Base-by-base conservation (phyloP, 768 basidiomycete species). In the Xerocomus spinulosus region DNA sequence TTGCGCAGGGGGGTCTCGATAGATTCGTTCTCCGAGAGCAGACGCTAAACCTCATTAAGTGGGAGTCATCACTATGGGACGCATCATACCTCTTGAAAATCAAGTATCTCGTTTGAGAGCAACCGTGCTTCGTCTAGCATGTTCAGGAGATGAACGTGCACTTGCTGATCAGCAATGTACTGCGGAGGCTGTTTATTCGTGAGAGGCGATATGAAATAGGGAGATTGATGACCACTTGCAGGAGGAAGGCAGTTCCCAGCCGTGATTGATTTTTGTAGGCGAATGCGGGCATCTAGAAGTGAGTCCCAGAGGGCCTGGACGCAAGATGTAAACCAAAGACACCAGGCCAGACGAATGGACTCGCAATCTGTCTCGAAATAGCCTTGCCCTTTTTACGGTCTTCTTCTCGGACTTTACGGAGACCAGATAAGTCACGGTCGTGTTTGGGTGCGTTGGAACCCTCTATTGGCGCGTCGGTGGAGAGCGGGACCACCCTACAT, bases 261-360 rank as follows among this genome's bases (percentile, higher is more conserved):
- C 2, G 72, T 59, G 37, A 82, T 73, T 20, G 84, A 78, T 70
- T 93, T 97, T 69, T 97, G 95, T 36, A 96, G 67, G 21, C 83
- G 83, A 63, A 98, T 98, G 29, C 95, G 81, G n/a, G 88, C 81
- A 62, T 96, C 90, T 24, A 97, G 75, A 30, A 97, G 73, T 5
- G 77, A 74, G 64, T 97, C 92, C 87, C 92, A 96, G 29, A 93
- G 67, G 3, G 75, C 73, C 92, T 97, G 49, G 21, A 46, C 9
- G 25, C 42, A 25, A 43, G 23, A 34, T 48, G 40, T 37, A 42
- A 41, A 51, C 53, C 39, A 38, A n/a, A 44, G 41, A 28, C 21
- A 40, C 14, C 17, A 34, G 23, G 2, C 42, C 21, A 46, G 42
- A 53, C 10, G 40, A 42, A 71, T 17, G 10, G 42, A 64, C 87